A percentile compares a stretch with the other conserved stretches of the same genome.
Conservation (phyloP, 83 land plant species). For the Larix sibirica region DNA sequence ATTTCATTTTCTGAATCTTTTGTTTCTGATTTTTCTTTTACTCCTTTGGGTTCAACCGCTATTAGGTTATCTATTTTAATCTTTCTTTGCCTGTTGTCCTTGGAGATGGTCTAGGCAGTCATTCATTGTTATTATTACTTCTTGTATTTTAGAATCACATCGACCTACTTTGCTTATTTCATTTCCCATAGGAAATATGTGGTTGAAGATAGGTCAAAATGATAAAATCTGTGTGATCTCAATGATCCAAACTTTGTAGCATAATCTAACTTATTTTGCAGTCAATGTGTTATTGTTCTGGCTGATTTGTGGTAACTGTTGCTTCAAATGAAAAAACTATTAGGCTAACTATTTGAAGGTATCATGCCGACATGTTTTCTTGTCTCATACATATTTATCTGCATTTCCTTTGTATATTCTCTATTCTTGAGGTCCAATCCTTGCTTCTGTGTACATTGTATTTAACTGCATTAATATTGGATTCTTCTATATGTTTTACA, state of each 20-base stretch:
- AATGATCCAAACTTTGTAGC: neutral
- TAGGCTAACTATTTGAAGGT: no score
- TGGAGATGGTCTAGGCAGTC: no score
- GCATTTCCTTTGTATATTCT: neutral
- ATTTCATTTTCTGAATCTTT: neutral
- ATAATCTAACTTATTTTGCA: neutral
- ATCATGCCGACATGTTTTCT: neutral
- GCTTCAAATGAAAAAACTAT: neutral
- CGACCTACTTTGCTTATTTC: no score
- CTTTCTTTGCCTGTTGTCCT: no score
- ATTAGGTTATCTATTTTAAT: no score
- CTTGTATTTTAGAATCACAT: no score
- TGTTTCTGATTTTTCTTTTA: neutral
- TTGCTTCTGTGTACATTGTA: neutral
- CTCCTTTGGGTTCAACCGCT: no score
- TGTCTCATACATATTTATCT: neutral
- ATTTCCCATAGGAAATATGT: no score
- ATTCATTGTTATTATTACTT: no score
- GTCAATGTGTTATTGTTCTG: neutral
- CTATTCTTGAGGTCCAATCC: neutral
- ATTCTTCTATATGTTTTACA: constrained; percentile 19
- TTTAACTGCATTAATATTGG: neutral
- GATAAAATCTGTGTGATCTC: neutral
- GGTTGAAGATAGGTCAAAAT: neutral
- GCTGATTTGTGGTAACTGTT: neutral